Percentiles rank a stretch among this genome's conserved stretches.
Evolutionary conservation across 2,329 filamentous ascomycete species (phyloP).

Genomic region (Colletotrichum paranaense): DNA sequence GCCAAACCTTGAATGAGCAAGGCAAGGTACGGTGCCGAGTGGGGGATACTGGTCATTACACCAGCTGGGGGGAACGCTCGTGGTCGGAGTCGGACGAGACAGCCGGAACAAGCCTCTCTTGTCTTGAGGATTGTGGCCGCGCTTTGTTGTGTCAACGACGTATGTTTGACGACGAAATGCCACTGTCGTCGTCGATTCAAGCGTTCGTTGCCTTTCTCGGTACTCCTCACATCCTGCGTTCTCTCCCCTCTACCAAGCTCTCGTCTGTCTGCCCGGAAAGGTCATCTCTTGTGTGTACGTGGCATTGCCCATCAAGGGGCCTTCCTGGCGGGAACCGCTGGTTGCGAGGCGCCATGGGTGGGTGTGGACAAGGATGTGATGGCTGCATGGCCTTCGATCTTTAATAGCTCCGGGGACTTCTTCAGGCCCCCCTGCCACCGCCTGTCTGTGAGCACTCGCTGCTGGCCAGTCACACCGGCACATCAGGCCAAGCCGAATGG

Average conservation of each 20-base stretch:
- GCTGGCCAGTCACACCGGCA: constrained; percentile 30
- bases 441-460: constrained; percentile 28
- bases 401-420: constrained; percentile 38
- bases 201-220: constrained; percentile 7
- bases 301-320: constrained; percentile 35
- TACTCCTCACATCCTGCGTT: not conserved
- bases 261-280: constrained; percentile 12
- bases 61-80: constrained; percentile 1
- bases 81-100: constrained; percentile 1
- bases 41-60: constrained; percentile 31
- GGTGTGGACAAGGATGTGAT: constrained; percentile 35
- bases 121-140: not conserved
- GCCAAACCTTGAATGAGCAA: constrained; percentile 21
- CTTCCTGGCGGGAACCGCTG: constrained; percentile 34
- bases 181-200: constrained; percentile 3
- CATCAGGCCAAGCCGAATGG: constrained; percentile 34
- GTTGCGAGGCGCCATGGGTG: constrained; percentile 32
- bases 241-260: not conserved
- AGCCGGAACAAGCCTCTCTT: not conserved
- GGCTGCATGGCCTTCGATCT: constrained; percentile 38
- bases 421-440: constrained; percentile 37
- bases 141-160: not conserved
- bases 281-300: constrained; percentile 35
- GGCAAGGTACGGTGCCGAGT: constrained; percentile 33
- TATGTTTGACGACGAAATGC: not conserved